Percentiles rank a stretch among this genome's conserved stretches.
phyloP scores from a whole-genome alignment of 768 basidiomycete genomes.

The Russula brevipes region DNA sequence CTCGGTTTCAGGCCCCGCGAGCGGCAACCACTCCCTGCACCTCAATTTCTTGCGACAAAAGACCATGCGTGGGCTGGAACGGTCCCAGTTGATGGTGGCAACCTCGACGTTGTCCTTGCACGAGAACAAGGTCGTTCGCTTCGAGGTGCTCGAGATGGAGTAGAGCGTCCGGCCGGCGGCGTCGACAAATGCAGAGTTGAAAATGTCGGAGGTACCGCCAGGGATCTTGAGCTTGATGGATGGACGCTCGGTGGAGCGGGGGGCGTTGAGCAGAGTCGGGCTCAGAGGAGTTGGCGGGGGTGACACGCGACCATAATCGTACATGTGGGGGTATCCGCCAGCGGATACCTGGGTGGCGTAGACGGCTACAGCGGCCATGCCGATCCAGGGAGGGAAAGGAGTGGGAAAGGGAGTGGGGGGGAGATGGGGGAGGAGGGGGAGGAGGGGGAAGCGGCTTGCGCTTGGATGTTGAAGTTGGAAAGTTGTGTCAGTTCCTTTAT shows the following conservation, averaged over 20 bases:
- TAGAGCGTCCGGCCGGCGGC: not conserved
- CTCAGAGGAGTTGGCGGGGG: not conserved
- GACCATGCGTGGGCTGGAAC: slow-evolving; percentile 6
- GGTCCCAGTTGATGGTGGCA: slow-evolving; percentile 10
- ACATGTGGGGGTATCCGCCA: not conserved
- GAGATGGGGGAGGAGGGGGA: too few relatives aligned
- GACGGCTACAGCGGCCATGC: slow-evolving; percentile 2
- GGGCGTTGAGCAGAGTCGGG: not conserved
- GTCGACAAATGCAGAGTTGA: not conserved
- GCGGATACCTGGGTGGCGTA: slow-evolving; percentile 4
- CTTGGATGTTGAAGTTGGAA: too few relatives aligned
- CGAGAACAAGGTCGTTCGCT: not conserved
- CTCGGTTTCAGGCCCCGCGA: slow-evolving; percentile 1
- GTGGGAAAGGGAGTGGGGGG: not conserved
- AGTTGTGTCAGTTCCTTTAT: too few relatives aligned
- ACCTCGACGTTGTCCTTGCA: slow-evolving; percentile 3
- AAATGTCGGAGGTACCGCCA: not conserved
- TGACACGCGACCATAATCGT: not conserved
- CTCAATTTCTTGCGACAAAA: slow-evolving; percentile 3
- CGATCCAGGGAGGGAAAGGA: not conserved
- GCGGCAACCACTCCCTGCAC: slow-evolving; percentile 9
- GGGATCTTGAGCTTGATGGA: not conserved
- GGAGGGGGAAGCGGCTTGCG: too few relatives aligned
- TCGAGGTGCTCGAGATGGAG: not conserved
- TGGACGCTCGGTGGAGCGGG: not conserved